These are phyloP conservation scores for Arachis monticola DNA, from an alignment of 331 rosid species.

Conservation along the genomic window DNA sequence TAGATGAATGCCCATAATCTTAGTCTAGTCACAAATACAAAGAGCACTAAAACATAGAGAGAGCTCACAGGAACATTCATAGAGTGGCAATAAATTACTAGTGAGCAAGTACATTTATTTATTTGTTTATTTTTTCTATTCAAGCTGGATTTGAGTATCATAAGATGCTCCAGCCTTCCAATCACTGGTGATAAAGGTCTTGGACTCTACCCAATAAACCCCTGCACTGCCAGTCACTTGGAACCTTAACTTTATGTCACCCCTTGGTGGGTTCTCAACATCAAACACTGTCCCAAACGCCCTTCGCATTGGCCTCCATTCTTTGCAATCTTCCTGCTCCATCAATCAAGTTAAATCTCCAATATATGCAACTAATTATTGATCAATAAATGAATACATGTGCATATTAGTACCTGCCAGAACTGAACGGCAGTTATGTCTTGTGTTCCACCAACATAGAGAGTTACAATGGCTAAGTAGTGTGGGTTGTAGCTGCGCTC, in stretches of 20 bases:
- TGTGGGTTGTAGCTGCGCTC: conserved; percentile 61
- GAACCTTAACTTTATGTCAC: conserved; percentile 62
- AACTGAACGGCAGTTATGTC: conserved; percentile 66
- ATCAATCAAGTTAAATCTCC: neutral
- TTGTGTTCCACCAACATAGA: conserved; percentile 58
- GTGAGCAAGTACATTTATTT: neutral
- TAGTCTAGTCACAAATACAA: conserved; percentile 23
- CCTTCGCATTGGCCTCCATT: conserved; percentile 63
- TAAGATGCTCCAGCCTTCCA: conserved; percentile 73
- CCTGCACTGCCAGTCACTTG: conserved; percentile 59
- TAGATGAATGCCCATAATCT: conserved; percentile 19
- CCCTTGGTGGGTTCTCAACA: conserved; percentile 60
- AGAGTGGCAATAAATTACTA: conserved; percentile 22
- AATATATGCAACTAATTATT: neutral
- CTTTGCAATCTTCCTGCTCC: conserved; percentile 44
- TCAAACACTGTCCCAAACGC: conserved; percentile 82
- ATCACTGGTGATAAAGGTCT: conserved; percentile 54
- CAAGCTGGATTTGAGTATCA: conserved; percentile 59
- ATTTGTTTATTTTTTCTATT: conserved; percentile 31
- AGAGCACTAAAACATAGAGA: conserved; percentile 5
- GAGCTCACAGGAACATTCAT: conserved; percentile 28
- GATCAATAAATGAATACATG: neutral
- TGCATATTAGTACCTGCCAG: conserved; percentile 58
- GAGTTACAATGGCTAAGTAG: conserved; percentile 63
- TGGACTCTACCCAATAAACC: conserved; percentile 47